phyloP scores from a whole-genome alignment of 2,329 filamentous ascomycete genomes.

The Beauveria brongniartii region DNA sequence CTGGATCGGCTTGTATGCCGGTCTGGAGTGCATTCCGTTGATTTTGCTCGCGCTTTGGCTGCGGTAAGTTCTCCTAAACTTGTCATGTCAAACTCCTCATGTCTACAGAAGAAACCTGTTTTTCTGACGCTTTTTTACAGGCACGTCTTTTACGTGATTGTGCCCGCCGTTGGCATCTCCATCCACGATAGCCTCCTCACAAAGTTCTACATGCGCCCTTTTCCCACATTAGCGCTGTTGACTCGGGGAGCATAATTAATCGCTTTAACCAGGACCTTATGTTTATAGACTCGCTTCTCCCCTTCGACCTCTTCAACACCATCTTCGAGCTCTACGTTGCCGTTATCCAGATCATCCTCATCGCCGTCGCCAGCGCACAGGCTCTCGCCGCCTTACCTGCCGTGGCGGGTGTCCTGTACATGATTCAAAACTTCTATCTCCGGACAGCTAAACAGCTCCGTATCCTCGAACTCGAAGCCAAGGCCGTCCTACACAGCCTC shows the following conservation, averaged over 20 bases:
- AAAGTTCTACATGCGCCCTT: background rate
- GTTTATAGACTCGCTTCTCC: background rate
- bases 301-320: background rate
- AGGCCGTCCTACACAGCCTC: background rate
- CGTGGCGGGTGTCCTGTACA: background rate
- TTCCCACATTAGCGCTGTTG: background rate
- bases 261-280: conserved; percentile 4
- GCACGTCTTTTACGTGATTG: background rate
- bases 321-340: background rate
- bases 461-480: background rate
- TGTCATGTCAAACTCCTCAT: no score
- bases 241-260: background rate
- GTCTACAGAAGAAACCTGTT: background rate
- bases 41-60: background rate
- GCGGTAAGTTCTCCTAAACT: background rate
- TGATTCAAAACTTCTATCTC: background rate
- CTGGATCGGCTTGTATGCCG: background rate
- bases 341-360: background rate
- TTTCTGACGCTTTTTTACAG: background rate
- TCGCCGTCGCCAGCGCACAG: background rate
- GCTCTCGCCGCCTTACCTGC: background rate
- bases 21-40: background rate
- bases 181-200: background rate
- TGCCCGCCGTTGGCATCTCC: background rate
- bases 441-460: background rate